phyloP scores from a whole-genome alignment of 2,329 filamentous ascomycete genomes.

The Trichophyton mentagrophytes region DNA sequence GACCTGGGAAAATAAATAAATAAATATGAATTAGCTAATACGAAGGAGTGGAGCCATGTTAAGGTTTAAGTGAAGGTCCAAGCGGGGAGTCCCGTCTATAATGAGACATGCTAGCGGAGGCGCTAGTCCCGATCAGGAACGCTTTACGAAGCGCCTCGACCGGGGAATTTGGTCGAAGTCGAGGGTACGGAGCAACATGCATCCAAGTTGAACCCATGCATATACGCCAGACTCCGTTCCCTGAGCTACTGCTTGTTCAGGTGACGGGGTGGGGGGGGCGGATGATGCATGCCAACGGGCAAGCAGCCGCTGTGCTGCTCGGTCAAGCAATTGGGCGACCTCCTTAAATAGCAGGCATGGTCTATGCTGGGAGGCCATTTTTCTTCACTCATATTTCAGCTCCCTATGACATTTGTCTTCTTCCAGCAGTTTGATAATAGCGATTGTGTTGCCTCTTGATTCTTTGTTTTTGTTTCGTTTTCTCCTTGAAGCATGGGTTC shows the following conservation, averaged over 20 bases:
- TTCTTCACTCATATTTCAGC: not conserved
- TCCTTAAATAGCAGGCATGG: not conserved
- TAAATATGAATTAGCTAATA: too few relatives aligned
- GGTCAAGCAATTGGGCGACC: not conserved
- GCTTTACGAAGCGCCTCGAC: too few relatives aligned
- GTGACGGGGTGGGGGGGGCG: not conserved
- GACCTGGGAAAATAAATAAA: too few relatives aligned
- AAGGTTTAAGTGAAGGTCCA: too few relatives aligned
- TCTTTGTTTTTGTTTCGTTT: not conserved
- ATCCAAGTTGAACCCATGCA: not conserved
- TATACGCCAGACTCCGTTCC: not conserved
- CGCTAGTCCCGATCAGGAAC: too few relatives aligned
- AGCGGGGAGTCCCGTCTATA: too few relatives aligned
- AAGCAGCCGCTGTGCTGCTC: not conserved
- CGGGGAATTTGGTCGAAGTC: too few relatives aligned
- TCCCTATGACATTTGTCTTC: not conserved
- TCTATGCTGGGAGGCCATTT: not conserved
- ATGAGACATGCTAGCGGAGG: too few relatives aligned
- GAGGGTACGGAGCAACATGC: not conserved
- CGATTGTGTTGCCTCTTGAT: not conserved
- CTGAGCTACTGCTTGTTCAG: not conserved
- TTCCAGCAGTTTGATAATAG: not conserved
- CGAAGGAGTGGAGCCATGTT: too few relatives aligned
- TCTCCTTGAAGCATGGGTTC: not conserved
- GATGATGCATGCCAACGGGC: not conserved